Conservation (phyloP, 139 green algal genomes). For the Ostreobium quekettii region DNA sequence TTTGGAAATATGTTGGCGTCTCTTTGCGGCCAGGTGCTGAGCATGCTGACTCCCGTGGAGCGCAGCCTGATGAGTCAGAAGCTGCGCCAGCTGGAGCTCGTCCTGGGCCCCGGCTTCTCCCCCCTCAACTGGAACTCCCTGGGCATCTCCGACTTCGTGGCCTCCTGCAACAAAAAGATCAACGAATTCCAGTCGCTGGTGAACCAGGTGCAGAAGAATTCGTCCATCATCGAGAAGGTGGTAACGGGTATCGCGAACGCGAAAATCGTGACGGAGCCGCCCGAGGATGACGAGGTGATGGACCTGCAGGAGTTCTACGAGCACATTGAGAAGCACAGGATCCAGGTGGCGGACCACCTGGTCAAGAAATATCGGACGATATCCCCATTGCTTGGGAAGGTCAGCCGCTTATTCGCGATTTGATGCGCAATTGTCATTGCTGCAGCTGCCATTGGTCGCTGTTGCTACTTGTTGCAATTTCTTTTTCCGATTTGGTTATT, state of each 20-base stretch:
- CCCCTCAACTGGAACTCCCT: conserved; percentile 88
- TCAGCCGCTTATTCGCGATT: too few species aligned
- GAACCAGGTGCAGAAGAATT: conserved; percentile 75
- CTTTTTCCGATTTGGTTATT: too few species aligned
- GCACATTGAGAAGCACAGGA: conserved; percentile 53
- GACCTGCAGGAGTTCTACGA: conserved; percentile 77
- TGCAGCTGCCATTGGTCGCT: too few species aligned
- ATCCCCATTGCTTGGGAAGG: conserved; percentile 68
- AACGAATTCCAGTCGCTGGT: conserved; percentile 61
- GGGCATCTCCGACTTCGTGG: conserved; percentile 76
- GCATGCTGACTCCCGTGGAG: conserved; percentile 50
- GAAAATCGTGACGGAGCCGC: conserved; percentile 18
- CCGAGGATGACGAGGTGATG: conserved; percentile 31
- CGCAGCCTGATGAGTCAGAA: conserved; percentile 50
- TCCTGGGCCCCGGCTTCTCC: conserved; percentile 65
- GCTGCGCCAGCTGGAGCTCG: conserved; percentile 52
- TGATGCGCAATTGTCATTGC: too few species aligned
- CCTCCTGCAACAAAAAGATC: conserved; percentile 57
- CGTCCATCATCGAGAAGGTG: conserved; percentile 64
- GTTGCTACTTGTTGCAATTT: too few species aligned
- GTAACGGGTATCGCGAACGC: conserved; percentile 48
- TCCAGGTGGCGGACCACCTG: conserved; percentile 58
- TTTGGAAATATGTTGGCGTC: too few species aligned
- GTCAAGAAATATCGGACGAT: conserved; percentile 75
- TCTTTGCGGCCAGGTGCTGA: conserved; percentile 40